Base-by-base conservation (phyloP, 441 rosid genomes). In the Rhodomyrtus psidioides region DNA sequence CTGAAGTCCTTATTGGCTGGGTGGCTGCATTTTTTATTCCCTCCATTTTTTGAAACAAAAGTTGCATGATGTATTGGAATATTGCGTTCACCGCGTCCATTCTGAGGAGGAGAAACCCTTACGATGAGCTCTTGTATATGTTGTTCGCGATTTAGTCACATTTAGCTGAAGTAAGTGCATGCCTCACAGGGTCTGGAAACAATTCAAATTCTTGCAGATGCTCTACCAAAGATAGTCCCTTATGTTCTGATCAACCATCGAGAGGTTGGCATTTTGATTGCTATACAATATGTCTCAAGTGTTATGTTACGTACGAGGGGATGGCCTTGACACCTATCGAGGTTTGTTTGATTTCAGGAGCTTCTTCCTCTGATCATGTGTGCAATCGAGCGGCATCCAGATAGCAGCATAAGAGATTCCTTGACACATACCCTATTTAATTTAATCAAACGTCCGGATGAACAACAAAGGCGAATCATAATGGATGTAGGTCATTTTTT, bases 321-420 rank as follows among this genome's bases (percentile, higher is more conserved):
- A 56, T 42, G 75, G 60, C 54, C 51, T 46, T 85, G 54, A 55
- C 23, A n/a, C 42, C 19, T 14, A 24, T 19, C 65, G 87, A 87
- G 53, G 85, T 83, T 81, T 86, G 81, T 91, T 83, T 56, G 34
- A 82, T 81, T 27, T 55, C 92, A 97, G 99, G 99, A 95, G 92
- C 98, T 97, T 88, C 99, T 97, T 83, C 98, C 99, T n/a, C 90
- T 97, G 89, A 97, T 97, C 92, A 97, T 96, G 99, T 97, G 99
- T 91, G 99, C 98, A 76, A 97, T 97, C 82, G 99, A 97, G 92
- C 94, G 98, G 86, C 99, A 97, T 91, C 99, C 99, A 84, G 96
- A 91, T 89, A 88, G 94, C 86, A 87, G 84, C 83, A 93, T 94
- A 75, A 92, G 98, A 85, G 99, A 96, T 91, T 96, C 99, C 89